Base-by-base conservation (phyloP, 2,329 filamentous ascomycete genomes). In the Ophiostoma perfectum region DNA sequence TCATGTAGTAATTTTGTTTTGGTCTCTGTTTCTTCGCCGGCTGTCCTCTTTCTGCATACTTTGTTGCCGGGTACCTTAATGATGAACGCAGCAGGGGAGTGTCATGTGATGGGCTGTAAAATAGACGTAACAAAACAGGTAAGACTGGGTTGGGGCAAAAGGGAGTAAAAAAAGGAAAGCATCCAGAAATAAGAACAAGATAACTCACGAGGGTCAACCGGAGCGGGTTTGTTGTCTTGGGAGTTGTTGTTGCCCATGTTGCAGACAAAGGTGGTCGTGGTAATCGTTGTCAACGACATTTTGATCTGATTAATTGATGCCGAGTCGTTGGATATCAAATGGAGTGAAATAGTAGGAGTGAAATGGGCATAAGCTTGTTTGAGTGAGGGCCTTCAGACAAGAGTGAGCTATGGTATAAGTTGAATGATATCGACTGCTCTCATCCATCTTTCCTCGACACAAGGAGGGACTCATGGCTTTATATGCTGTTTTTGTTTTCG, bases 181-280 rank as follows among this genome's bases (percentile, higher is more conserved):
- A 27, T 27, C 27, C 27, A 52, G 11, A 27, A 55, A 11, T 6
- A 27, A 55, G 12, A 11, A 18, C 3, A 52, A 11, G 18, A 6
- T 7, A 39, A 66, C 68, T 66, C 16, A 69, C 68, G 47, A 44
- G 68, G 68, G 11, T 69, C 68, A 47, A 69, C 47, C 4, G 68
- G 68, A n/a, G 14, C 27, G n/a, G 65, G 65, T 12, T 66, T 58
- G 62, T 38, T 69, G 60, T 65, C 65, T 27, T 64, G 52, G 27
- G 65, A 47, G 14, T 41, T 62, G 27, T 64, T 47, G 38, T 66
- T 64, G 38, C 38, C 39, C 60, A 18, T 42, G 16, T 27, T 11
- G 60, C 60, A 62, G 49, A 66, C 45, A 45, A 66, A 27, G 6
- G 12, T 2, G 4, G 42, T 27, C 27, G 27, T 5, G 42, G 45